These are phyloP conservation scores for Eucalyptus tenuipes DNA, from an alignment of 345 rosid species.

Conservation along the genomic window DNA sequence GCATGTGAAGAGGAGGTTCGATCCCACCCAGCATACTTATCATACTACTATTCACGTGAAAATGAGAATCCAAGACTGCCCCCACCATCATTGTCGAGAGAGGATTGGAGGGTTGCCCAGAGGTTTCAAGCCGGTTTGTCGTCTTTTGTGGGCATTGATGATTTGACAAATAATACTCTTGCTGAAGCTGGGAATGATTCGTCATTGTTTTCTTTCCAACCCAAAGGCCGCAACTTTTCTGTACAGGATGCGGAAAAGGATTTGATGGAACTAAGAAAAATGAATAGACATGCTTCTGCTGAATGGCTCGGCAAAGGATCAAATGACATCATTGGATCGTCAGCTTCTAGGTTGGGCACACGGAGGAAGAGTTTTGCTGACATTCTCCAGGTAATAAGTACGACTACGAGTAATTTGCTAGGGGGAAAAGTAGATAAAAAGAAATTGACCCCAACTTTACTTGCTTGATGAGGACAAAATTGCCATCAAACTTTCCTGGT, in stretches of 20 bases:
- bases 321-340: constrained; percentile 19
- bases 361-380: constrained; percentile 97
- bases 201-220: constrained; percentile 71
- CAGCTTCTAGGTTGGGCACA: constrained; percentile 41
- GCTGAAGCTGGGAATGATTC: constrained; percentile 22
- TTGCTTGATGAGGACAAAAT: not conserved
- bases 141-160: constrained; percentile 35
- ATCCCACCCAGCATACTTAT: constrained; percentile 67
- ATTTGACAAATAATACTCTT: constrained; percentile 34
- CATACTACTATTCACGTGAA: constrained; percentile 68
- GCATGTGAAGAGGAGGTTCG: constrained; percentile 73
- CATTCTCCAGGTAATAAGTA: constrained; percentile 69
- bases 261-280: constrained; percentile 52
- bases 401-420: not conserved
- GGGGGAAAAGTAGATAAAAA: not conserved
- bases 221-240: constrained; percentile 35
- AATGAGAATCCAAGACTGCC: constrained; percentile 81
- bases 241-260: constrained; percentile 55
- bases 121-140: constrained; percentile 64
- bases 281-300: constrained; percentile 26
- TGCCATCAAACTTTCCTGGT: not conserved
- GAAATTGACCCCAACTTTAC: not conserved
- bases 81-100: constrained; percentile 73
- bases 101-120: constrained; percentile 84
- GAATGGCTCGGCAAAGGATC: constrained; percentile 38